Base-by-base conservation (phyloP, 2,329 filamentous ascomycete species). In the Aspergillus sp. region DNA sequence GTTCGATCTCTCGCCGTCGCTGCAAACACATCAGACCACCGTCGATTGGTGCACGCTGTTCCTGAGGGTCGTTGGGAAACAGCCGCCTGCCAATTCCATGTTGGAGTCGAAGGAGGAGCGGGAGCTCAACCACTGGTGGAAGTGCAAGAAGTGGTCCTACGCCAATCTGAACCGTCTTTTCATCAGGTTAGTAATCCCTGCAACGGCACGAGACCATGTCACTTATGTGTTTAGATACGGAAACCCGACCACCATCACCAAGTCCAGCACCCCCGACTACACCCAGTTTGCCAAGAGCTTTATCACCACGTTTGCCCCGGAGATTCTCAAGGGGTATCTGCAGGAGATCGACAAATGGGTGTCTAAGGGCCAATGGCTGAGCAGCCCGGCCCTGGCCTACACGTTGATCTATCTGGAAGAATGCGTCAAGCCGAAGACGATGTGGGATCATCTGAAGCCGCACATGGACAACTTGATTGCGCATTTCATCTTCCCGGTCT, bases 121-220 rank as follows among this genome's bases (percentile, higher is more conserved):
- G 36, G 91, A 96, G 62, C 75, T 81, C 51, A 88, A 94, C 57
- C 86, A 95, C 60, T 98, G 91, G 89, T 98, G 89, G 89, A 98
- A 96, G 69, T 84, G 88, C 43, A 96, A 96, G 78, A 98, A 98
- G 64, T 96, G 91, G 91, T 83, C 89, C 10, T 98, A 95, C 62
- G 93, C 91, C 53, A 96, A 96, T 61, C 66, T 98, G 48, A 98
- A 98, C 66, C 77, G 91, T 41, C 75, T 98, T 12, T 98, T 91
- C 55, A 88, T 96, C 47, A 76, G 86, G 83, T 89, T 66, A 40
- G 71, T 58, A 29, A 4, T 16, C 11, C 24, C 15, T 17, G 8
- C n/a, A 22, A 30, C 22, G 30, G 6, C 31, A 20, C 24, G 29
- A 25, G 34, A 24, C 38, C 24, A 19, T 24, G 26, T 38, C 25